These are phyloP conservation scores for Farysia itapuensis DNA, from an alignment of 1,284 basidiomycete species.

Conservation along the genomic window DNA sequence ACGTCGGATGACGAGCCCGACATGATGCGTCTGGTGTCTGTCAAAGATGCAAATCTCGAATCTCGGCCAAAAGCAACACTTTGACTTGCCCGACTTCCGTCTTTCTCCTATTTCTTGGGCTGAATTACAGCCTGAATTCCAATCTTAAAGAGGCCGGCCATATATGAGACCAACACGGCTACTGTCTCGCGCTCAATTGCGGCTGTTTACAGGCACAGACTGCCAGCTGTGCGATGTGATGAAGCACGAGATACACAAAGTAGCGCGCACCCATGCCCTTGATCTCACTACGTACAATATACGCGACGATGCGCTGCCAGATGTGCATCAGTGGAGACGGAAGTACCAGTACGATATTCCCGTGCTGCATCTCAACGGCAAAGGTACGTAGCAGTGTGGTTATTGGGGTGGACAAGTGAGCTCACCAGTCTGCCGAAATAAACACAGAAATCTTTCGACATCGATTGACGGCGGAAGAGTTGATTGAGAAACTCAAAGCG, in stretches of 20 bases:
- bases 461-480: slow-evolving; percentile 12
- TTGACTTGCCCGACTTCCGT: no score
- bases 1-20: no score
- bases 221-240: slow-evolving; percentile 55
- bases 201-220: slow-evolving; percentile 53
- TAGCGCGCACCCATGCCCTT: slow-evolving; percentile 20
- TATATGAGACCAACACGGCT: no score
- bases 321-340: slow-evolving; percentile 51
- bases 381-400: slow-evolving; percentile 9
- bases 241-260: slow-evolving; percentile 30
- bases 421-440: neutral
- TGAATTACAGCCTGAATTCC: no score
- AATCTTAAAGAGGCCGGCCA: no score
- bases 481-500: slow-evolving; percentile 8
- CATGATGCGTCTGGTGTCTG: no score
- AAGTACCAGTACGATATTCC: slow-evolving; percentile 59
- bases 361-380: slow-evolving; percentile 40
- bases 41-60: no score
- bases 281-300: slow-evolving; percentile 50
- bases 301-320: slow-evolving; percentile 40
- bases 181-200: slow-evolving; percentile 25
- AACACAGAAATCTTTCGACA: slow-evolving; percentile 33
- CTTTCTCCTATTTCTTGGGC: no score
- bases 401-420: neutral
- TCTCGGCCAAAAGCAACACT: no score